Evolutionary conservation across 2,329 filamentous ascomycete species (phyloP).

Genomic region (Aspergillus melleus): DNA sequence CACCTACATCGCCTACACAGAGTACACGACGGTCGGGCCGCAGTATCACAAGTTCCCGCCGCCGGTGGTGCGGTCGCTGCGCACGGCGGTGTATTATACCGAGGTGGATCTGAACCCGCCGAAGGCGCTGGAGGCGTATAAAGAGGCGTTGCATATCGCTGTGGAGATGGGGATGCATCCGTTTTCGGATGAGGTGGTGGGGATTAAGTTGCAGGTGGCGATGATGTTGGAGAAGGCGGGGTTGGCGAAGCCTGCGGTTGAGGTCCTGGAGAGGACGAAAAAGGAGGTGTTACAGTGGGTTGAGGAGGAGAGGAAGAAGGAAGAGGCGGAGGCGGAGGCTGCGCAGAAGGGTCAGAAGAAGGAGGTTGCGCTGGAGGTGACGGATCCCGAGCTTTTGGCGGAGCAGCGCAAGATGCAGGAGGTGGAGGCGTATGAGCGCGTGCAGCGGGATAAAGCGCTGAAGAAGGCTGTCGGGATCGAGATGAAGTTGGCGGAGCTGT

Average conservation of each 20-base stretch:
- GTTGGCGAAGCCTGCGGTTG: slow-evolving; percentile 68
- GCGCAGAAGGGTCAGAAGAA: slow-evolving; percentile 16
- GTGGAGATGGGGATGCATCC: slow-evolving; percentile 76
- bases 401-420: slow-evolving; percentile 24
- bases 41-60: slow-evolving; percentile 46
- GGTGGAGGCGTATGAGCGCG: slow-evolving; percentile 30
- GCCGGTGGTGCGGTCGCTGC: slow-evolving; percentile 60
- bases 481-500: slow-evolving; percentile 83
- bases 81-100: slow-evolving; percentile 82
- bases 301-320: slow-evolving; percentile 23
- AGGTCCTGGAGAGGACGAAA: slow-evolving; percentile 75
- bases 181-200: slow-evolving; percentile 86
- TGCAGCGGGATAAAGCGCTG: slow-evolving; percentile 64
- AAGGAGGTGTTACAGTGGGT: slow-evolving; percentile 60
- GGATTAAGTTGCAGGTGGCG: slow-evolving; percentile 80
- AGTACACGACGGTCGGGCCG: slow-evolving; percentile 43
- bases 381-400: slow-evolving; percentile 24
- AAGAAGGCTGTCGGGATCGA: slow-evolving; percentile 73
- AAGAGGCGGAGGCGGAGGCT: slow-evolving; percentile 23
- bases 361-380: slow-evolving; percentile 15
- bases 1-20: slow-evolving; percentile 44
- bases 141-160: slow-evolving; percentile 72
- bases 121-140: slow-evolving; percentile 80
- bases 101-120: slow-evolving; percentile 73
- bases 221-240: slow-evolving; percentile 76